These are phyloP conservation scores for Scedosporium boydii DNA, from an alignment of 2,329 filamentous ascomycete species.

Conservation along the genomic window DNA sequence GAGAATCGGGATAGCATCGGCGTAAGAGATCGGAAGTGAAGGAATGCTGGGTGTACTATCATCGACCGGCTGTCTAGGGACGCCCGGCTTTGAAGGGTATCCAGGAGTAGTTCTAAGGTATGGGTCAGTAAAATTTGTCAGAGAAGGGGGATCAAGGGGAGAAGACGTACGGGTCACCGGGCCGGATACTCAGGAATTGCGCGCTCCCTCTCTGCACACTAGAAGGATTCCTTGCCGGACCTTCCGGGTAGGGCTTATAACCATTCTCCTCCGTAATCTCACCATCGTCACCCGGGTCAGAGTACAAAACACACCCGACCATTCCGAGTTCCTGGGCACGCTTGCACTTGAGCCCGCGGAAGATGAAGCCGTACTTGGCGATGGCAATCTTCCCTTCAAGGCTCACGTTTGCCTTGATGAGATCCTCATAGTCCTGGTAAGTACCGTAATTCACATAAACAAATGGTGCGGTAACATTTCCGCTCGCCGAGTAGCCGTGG, in stretches of 20 bases:
- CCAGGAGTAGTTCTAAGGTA: constrained; percentile 65
- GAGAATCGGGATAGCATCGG: constrained; percentile 78
- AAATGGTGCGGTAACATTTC: constrained; percentile 80
- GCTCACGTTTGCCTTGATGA: constrained; percentile 63
- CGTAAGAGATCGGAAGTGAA: constrained; percentile 83
- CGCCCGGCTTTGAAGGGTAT: constrained; percentile 87
- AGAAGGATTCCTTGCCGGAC: constrained; percentile 78
- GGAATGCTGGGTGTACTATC: constrained; percentile 73
- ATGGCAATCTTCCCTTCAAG: constrained; percentile 81
- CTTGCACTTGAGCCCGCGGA: constrained; percentile 87
- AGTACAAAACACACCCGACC: constrained; percentile 76
- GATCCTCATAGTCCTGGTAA: constrained; percentile 74
- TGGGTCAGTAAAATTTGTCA: constrained; percentile 9
- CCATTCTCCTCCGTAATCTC: constrained; percentile 74
- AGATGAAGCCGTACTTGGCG: constrained; percentile 75
- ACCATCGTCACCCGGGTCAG: constrained; percentile 83
- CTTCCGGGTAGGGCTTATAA: constrained; percentile 68
- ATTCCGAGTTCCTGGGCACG: constrained; percentile 84
- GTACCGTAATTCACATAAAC: constrained; percentile 91
- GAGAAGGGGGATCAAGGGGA: background rate
- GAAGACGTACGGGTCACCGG: constrained; percentile 53
- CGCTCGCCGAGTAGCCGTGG: constrained; percentile 87
- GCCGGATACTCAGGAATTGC: constrained; percentile 63
- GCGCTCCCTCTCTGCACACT: constrained; percentile 85
- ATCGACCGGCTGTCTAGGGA: constrained; percentile 61